Base-by-base conservation (phyloP, 202 grass and related monocot genomes). In the Miscanthus sacchariflorus region DNA sequence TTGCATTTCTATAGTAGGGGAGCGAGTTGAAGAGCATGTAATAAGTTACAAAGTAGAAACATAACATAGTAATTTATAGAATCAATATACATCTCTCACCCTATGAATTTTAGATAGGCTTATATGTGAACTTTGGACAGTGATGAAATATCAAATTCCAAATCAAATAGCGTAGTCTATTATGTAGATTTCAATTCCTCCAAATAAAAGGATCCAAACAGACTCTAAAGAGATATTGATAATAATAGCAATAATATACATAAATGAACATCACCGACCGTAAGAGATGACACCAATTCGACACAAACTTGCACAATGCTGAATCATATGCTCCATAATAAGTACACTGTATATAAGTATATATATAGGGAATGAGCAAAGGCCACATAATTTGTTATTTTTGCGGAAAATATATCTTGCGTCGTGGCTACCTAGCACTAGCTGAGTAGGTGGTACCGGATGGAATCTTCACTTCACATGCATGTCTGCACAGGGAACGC, bases 401-500 rank as follows among this genome's bases (percentile, higher is more conserved):
- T 52, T 64, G 5, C 7, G 23, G 70, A 65, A 74, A 84, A 74
- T 78, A 82, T 46, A 79, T 83, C 35, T 74, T 68, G 59, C 75
- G 28, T 28, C 12, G 79, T 83, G 68, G 79, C 83, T 86, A 42
- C 70, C 59, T 83, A 70, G 38, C 70, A 71, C 82, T 83, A 58
- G 77, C 66, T 59, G 61, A 25, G 61, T 25, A 64, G 61, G 10
- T 71, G 81, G 64, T 76, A 33, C 59, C 19, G 52, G 52, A 81
- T 88, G 77, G 85, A 90, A 93, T 93, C 82, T 92, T 84, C 61
- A 30, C 14, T 69, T 75, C 28, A 40, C 83, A 83, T 64, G 73
- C 83, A 83, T 64, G 74, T 68, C 11, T 73, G 68, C 74, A 92
- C 68, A 86, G 72, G 45, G 54, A 40, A 33, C 46, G 14, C 70